Conservation (phyloP, 495 filamentous ascomycete species). For the Aspergillus carlsbadensis region DNA sequence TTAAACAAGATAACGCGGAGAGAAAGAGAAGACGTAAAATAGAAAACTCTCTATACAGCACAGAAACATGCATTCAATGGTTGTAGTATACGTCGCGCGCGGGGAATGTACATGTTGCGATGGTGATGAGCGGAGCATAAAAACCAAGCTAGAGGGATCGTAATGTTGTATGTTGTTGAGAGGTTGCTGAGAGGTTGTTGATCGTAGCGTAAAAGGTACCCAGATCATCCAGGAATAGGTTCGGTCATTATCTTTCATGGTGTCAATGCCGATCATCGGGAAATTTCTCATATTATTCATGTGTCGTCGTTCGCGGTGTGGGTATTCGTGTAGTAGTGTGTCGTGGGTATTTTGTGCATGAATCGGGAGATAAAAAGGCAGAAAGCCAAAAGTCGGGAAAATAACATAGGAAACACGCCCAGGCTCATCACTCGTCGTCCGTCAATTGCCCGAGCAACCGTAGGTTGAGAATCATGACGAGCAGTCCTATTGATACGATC, state of each 20-base stretch:
- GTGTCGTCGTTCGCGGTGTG: constrained; percentile 1
- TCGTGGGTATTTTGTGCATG: constrained; percentile 1
- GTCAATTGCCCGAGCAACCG: constrained; percentile 60
- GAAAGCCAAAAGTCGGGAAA: constrained; percentile 19
- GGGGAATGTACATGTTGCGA: constrained; percentile 11
- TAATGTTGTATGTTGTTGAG: background rate
- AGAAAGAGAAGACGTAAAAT: background rate
- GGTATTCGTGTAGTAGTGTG: constrained; percentile 9
- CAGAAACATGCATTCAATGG: background rate
- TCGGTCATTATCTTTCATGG: constrained; percentile 11
- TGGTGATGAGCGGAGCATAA: background rate
- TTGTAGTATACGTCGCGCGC: background rate
- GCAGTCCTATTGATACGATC: constrained; percentile 87
- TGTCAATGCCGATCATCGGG: background rate
- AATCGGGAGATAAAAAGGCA: constrained; percentile 12
- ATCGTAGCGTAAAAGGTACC: background rate
- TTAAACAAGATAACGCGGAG: background rate
- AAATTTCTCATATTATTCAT: constrained; percentile 12
- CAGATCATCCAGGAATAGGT: background rate
- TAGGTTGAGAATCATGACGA: constrained; percentile 95
- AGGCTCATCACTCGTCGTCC: constrained; percentile 49
- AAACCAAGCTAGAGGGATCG: background rate
- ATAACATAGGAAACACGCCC: constrained; percentile 7
- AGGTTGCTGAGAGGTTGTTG: background rate
- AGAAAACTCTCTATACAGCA: constrained; percentile 7